Base-by-base conservation (phyloP, 129 eudicot genomes). In the Logfia minima region DNA sequence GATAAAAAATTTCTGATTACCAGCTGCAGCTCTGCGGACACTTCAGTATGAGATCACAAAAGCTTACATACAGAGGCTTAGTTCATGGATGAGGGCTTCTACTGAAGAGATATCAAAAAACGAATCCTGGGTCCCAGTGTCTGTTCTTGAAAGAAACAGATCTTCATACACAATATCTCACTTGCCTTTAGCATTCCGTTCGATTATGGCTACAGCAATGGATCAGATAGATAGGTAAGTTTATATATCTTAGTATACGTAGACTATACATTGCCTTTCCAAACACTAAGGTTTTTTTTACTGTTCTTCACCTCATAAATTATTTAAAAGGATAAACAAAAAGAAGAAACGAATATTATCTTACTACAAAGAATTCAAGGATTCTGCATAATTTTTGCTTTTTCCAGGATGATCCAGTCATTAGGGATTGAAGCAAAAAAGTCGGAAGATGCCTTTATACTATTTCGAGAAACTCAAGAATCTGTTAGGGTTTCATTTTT, bases 31-130 rank as follows among this genome's bases (percentile, higher is more conserved):
- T 19, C 18, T 94, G 82, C 82, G 97, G 72, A 71, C 96, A 10
- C 87, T 94, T 83, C 90, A 94, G 75, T 84, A 85, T 72, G 96
- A 94, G 78, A 85, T 89, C 63, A 84, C 93, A 70, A 94, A 87
- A 83, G 75, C 88, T 66, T 94, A 94, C 71, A 88, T 94, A 84
- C 68, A 87, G 23, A 89, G 97, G 86, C 96, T 94, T 75, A 89
- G 96, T 87, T 84, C 96, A 73, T 94, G 98, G 98, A 91, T 91
- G 93, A 85, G 96, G 26, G 71, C 87, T 60, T 86, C 97, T 65
- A 87, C 86, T 19, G 96, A 94, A 84, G 93, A 89, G 71, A 83
- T 91, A 83, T 83, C 97, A 22, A 91, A 79, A 82, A 87, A 86
- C 77, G 98, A 94, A 86, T 82, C 88, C 18, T 91, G 97, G 97